A percentile compares a stretch with the other conserved stretches of the same genome.
phyloP scores from a whole-genome alignment of 495 filamentous ascomycete species.

The Trichoderma asperelloides region DNA sequence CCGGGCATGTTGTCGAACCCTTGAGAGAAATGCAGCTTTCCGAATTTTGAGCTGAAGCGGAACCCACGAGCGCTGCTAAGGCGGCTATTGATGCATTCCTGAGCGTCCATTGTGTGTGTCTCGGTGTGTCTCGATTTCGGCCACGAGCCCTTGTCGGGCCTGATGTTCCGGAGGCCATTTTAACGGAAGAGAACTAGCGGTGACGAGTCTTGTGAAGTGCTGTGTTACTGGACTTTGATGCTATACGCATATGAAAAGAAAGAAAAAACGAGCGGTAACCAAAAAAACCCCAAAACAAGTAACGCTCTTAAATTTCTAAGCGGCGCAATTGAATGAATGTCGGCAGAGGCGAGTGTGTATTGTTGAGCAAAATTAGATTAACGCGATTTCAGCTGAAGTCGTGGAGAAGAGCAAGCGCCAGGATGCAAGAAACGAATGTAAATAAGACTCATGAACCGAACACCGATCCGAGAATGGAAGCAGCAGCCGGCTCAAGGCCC shows the following conservation, averaged over 20 bases:
- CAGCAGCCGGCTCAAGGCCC: background rate
- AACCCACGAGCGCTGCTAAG: background rate
- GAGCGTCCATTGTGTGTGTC: constrained; percentile 6
- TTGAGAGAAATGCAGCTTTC: constrained; percentile 64
- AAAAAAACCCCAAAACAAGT: background rate
- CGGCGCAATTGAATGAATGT: background rate
- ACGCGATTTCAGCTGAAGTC: background rate
- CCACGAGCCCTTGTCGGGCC: background rate
- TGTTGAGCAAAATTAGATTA: constrained; percentile 3
- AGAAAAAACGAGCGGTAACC: background rate
- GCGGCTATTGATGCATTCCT: constrained; percentile 3
- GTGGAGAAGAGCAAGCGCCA: background rate
- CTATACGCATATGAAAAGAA: background rate
- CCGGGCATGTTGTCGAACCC: constrained; percentile 71
- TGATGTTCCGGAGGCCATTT: background rate
- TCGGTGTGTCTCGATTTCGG: background rate
- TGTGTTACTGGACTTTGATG: background rate
- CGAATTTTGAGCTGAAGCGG: background rate
- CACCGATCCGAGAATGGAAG: background rate
- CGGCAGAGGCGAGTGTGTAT: background rate
- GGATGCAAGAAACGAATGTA: background rate
- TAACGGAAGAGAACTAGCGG: background rate
- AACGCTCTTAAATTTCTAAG: background rate
- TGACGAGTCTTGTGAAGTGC: background rate
- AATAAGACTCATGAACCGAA: background rate